Evolutionary conservation across 1,139 yeast species (phyloP).

Genomic region (Blastobotrys buckinghamii): DNA sequence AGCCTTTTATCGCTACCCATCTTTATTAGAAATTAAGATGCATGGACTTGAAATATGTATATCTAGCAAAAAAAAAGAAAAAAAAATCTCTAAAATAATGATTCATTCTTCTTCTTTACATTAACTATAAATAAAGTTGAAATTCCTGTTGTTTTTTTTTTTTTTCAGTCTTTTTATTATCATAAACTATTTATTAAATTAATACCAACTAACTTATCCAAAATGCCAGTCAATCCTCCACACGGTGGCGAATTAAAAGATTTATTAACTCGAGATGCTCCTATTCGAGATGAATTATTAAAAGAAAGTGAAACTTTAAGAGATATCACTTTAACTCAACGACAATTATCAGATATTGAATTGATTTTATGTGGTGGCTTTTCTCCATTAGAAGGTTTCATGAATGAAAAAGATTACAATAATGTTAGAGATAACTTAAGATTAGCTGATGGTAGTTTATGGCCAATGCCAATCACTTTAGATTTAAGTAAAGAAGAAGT

Average conservation of each 20-base stretch:
- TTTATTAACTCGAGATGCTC: conserved; percentile 72
- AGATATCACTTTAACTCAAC: conserved; percentile 60
- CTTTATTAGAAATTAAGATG: no score
- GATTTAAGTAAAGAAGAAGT: conserved; percentile 63
- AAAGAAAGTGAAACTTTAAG: conserved; percentile 53
- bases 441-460: conserved; percentile 68
- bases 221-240: conserved; percentile 61
- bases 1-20: no score
- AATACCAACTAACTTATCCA: neutral
- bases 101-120: no score
- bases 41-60: no score
- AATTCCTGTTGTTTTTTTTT: no score
- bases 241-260: conserved; percentile 92
- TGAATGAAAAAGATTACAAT: conserved; percentile 72
- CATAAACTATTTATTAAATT: no score
- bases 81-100: no score
- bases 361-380: conserved; percentile 90
- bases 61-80: no score
- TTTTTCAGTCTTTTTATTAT: no score
- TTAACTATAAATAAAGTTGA: no score
- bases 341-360: conserved; percentile 92
- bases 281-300: conserved; percentile 50
- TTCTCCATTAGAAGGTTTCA: conserved; percentile 85
- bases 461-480: conserved; percentile 91
- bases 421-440: conserved; percentile 76